Evolutionary conservation across 495 filamentous ascomycete species (phyloP).

Genomic region (Pyronema domesticum): DNA sequence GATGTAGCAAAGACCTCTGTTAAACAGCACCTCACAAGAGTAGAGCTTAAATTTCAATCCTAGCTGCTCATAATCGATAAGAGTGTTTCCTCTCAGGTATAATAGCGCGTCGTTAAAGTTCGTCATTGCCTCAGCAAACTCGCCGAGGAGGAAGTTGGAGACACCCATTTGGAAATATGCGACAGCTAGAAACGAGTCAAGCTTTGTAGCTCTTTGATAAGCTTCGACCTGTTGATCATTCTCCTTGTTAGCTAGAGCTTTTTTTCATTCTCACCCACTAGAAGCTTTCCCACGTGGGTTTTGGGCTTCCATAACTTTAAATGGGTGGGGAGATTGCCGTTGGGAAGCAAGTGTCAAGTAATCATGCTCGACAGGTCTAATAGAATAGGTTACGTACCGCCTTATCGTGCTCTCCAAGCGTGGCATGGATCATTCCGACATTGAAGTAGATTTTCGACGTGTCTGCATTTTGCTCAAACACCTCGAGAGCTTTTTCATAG

Average conservation of each 20-base stretch:
- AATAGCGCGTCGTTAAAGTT: conserved; percentile 98
- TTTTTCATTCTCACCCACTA: too few relatives aligned
- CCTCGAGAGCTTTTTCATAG: conserved; percentile 66
- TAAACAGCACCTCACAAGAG: conserved; percentile 97
- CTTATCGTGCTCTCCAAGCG: conserved; percentile 86
- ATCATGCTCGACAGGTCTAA: too few relatives aligned
- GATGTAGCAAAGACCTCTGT: conserved; percentile 92
- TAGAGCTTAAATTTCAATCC: conserved; percentile 91
- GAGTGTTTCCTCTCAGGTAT: conserved; percentile 86
- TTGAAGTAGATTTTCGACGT: conserved; percentile 99
- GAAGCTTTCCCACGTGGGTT: too few relatives aligned
- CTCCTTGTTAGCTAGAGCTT: too few relatives aligned
- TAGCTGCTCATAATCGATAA: conserved; percentile 95
- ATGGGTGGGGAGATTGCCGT: neutral
- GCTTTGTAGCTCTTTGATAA: conserved; percentile 73
- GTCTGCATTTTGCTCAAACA: conserved; percentile 75
- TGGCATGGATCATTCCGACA: conserved; percentile 94
- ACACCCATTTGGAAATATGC: conserved; percentile 98
- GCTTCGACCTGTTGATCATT: conserved; percentile 53
- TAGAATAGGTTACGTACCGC: conserved; percentile 45
- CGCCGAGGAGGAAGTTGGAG: conserved; percentile 90
- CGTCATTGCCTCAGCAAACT: conserved; percentile 91
- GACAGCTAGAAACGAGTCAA: conserved; percentile 90
- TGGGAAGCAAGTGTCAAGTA: too few relatives aligned
- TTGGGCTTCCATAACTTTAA: too few relatives aligned